These are phyloP conservation scores for Berkeleyomyces rouxiae DNA, from an alignment of 2,329 filamentous ascomycete genomes.

Conservation along the genomic window DNA sequence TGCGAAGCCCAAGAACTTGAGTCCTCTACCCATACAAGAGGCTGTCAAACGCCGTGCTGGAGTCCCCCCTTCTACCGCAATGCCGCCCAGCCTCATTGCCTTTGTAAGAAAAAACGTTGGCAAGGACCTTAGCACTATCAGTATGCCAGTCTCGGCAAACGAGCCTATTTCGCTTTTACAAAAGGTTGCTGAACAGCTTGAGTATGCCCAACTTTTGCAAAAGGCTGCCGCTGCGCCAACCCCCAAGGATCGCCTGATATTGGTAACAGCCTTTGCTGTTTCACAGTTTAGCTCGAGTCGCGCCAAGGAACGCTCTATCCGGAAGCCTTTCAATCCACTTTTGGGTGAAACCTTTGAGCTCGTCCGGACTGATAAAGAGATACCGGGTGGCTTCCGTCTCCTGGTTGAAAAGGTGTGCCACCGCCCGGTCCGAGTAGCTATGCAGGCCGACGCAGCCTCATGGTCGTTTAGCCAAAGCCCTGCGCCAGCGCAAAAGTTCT, in stretches of 20 bases:
- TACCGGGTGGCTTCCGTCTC: constrained; percentile 62
- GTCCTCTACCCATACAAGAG: constrained; percentile 57
- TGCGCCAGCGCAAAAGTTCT: constrained; percentile 88
- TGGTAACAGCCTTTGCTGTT: constrained; percentile 79
- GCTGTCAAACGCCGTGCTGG: constrained; percentile 49
- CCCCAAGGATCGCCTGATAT: constrained; percentile 54
- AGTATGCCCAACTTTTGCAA: constrained; percentile 77
- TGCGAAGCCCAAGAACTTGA: constrained; percentile 54
- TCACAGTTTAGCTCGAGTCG: constrained; percentile 69
- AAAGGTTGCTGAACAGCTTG: constrained; percentile 73
- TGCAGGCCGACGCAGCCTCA: constrained; percentile 69
- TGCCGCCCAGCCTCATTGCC: constrained; percentile 79
- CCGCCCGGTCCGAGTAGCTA: constrained; percentile 78
- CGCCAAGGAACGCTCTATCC: constrained; percentile 76
- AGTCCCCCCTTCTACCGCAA: constrained; percentile 56
- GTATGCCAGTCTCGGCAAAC: constrained; percentile 94
- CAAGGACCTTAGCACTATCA: constrained; percentile 90
- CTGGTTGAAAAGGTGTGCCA: constrained; percentile 93
- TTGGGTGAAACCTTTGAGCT: constrained; percentile 92
- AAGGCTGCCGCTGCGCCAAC: constrained; percentile 47
- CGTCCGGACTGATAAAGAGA: constrained; percentile 62
- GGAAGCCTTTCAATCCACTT: constrained; percentile 95
- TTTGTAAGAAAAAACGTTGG: constrained; percentile 95
- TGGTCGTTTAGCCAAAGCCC: constrained; percentile 86
- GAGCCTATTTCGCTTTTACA: constrained; percentile 82